Base-by-base conservation (phyloP, 202 grass and related monocot genomes). In the Dendrocalamus latiflorus region DNA sequence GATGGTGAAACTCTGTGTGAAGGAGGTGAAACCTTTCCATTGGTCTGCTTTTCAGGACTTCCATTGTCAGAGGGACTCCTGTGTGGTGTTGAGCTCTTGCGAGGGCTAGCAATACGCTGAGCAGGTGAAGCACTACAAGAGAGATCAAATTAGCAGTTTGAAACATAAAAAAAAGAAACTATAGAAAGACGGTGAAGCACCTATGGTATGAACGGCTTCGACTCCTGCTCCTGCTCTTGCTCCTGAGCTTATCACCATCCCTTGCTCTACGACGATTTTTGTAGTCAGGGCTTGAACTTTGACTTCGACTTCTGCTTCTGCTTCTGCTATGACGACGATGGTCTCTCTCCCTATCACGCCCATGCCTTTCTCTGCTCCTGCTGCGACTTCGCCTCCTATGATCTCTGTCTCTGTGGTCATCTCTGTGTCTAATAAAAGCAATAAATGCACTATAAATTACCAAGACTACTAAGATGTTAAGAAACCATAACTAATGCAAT, bases 311-410 rank as follows among this genome's bases (percentile, higher is more conserved):
- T n/a, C 53, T 1, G 13, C 81, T 90, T 33, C 49, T 9, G 75
- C 78, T 92, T 63, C 20, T 49, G 55, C 91, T 93, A 51, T 57
- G 83, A 68, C 37, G 88, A 50, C 56, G 83, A 81, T 85, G 33
- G 14, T 78, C 91, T 59, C 86, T 90, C 37, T 88, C 88, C 54
- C 76, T 83, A 43, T 89, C 87, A 64, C 61, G 87, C 1, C 70
- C 84, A 85, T 84, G 78, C 67, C 91, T 88, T 69, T 83, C 91
- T 88, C 86, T 89, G 71, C 91, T 94, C 65, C 88, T 86, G 68
- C 88, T 94, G 51, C 72, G 88, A 83, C 86, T 91, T 58, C 83
- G 86, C 68, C 77, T 87, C 68, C 74, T 76, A 71, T 82, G 53
- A 37, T 89, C 89, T 79, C 45, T 91, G 21, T 91, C 92, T 60